phyloP scores from a whole-genome alignment of 352 stramenopile species.

The Pilasporangium apinafurcum region DNA sequence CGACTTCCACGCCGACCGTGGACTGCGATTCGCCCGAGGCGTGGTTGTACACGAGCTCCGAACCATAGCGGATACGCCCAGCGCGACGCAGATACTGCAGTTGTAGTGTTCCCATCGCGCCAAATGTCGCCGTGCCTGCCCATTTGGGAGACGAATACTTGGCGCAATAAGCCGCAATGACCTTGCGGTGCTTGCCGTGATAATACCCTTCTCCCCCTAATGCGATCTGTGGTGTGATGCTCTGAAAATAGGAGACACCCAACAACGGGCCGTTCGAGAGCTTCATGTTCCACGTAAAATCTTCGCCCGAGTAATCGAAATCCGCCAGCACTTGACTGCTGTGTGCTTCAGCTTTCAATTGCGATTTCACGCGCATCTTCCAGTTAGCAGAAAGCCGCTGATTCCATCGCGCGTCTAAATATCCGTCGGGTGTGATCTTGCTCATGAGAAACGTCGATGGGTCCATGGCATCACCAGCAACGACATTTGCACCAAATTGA shows the following conservation, averaged over 20 bases:
- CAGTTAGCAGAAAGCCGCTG: slow-evolving; percentile 60
- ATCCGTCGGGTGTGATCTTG: slow-evolving; percentile 82
- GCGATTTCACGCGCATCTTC: slow-evolving; percentile 83
- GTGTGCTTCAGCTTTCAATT: slow-evolving; percentile 78
- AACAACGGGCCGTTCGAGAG: slow-evolving; percentile 82
- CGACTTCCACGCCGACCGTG: slow-evolving; percentile 78
- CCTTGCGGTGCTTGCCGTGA: slow-evolving; percentile 83
- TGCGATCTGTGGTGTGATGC: slow-evolving; percentile 69
- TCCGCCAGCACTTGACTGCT: slow-evolving; percentile 75
- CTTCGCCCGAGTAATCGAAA: slow-evolving; percentile 75
- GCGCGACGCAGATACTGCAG: slow-evolving; percentile 86
- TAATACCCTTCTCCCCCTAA: slow-evolving; percentile 85
- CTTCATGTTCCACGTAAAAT: slow-evolving; percentile 90
- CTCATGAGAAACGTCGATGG: slow-evolving; percentile 81
- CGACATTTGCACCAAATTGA: slow-evolving; percentile 82
- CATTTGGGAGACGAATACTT: slow-evolving; percentile 74
- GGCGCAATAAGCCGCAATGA: slow-evolving; percentile 79
- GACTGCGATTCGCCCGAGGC: slow-evolving; percentile 74
- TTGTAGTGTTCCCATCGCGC: slow-evolving; percentile 77
- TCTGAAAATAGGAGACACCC: slow-evolving; percentile 85
- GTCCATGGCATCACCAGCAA: slow-evolving; percentile 71
- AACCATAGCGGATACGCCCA: slow-evolving; percentile 74
- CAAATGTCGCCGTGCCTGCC: slow-evolving; percentile 66
- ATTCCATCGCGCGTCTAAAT: slow-evolving; percentile 82
- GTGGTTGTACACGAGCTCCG: slow-evolving; percentile 86